These are phyloP conservation scores for Hypoxylon sp. DNA, from an alignment of 2,329 filamentous ascomycete species.

Conservation along the genomic window DNA sequence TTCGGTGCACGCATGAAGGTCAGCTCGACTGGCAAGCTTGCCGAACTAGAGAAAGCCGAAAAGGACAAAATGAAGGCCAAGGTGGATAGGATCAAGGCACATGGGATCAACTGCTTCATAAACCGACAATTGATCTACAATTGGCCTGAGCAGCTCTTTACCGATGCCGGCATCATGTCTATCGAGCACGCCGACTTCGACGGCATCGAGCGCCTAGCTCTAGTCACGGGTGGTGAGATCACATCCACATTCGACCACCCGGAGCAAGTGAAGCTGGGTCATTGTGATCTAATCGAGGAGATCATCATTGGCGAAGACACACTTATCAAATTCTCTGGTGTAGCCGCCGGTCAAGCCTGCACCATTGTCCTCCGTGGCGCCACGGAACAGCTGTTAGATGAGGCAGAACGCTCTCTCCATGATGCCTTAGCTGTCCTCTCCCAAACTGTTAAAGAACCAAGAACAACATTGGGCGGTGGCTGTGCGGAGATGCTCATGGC, in stretches of 20 bases:
- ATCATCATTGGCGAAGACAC: slow-evolving; percentile 99
- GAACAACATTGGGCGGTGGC: slow-evolving; percentile 93
- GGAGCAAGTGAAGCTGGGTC: slow-evolving; percentile 94
- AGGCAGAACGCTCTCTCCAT: slow-evolving; percentile 95
- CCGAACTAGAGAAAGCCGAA: slow-evolving; percentile 98
- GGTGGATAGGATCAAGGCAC: slow-evolving; percentile 98
- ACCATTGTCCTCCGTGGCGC: slow-evolving; percentile 97
- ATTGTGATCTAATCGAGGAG: slow-evolving; percentile 96
- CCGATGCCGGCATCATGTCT: slow-evolving; percentile 96
- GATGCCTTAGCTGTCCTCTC: slow-evolving; percentile 96
- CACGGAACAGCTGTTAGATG: slow-evolving; percentile 95
- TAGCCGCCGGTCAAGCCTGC: slow-evolving; percentile 93
- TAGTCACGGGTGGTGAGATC: slow-evolving; percentile 98
- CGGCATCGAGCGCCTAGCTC: slow-evolving; percentile 92
- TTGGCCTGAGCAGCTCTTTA: slow-evolving; percentile 99
- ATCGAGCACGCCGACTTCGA: slow-evolving; percentile 99
- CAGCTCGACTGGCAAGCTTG: slow-evolving; percentile 93
- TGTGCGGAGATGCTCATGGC: slow-evolving; percentile 99
- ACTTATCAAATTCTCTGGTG: slow-evolving; percentile 96
- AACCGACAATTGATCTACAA: slow-evolving; percentile 99
- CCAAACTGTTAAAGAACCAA: slow-evolving; percentile 94
- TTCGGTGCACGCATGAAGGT: slow-evolving; percentile 98
- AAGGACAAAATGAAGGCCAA: slow-evolving; percentile 99
- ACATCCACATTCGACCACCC: slow-evolving; percentile 98
- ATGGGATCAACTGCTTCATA: slow-evolving; percentile 99